Evolutionary conservation across 2,329 filamentous ascomycete species (phyloP).

Genomic region (Sphaerulina vaccinii): DNA sequence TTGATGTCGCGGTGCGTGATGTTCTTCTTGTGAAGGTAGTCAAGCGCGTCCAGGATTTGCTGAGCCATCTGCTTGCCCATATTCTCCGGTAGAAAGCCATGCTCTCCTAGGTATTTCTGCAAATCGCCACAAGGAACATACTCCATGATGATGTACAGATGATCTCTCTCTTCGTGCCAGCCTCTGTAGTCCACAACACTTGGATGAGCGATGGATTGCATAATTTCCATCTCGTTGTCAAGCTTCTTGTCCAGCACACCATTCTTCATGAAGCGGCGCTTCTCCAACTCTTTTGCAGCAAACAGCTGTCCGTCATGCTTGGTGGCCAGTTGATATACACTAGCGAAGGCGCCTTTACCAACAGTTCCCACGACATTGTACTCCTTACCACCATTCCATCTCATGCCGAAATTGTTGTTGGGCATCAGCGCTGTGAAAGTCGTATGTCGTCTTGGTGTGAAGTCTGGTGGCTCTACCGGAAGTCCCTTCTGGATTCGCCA

Average conservation of each 20-base stretch:
- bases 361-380: slow-evolving; percentile 83
- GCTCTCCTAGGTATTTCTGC: slow-evolving; percentile 65
- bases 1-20: slow-evolving; percentile 99
- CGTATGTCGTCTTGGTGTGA: slow-evolving; percentile 12
- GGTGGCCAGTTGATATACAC: slow-evolving; percentile 84
- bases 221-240: slow-evolving; percentile 96
- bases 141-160: slow-evolving; percentile 97
- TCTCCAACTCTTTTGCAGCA: slow-evolving; percentile 93
- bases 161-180: slow-evolving; percentile 75
- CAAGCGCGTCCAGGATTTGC: slow-evolving; percentile 77
- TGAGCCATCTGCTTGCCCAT: slow-evolving; percentile 69
- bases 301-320: slow-evolving; percentile 80
- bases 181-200: slow-evolving; percentile 93
- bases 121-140: slow-evolving; percentile 81
- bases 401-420: slow-evolving; percentile 61
- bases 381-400: slow-evolving; percentile 74
- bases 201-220: slow-evolving; percentile 77
- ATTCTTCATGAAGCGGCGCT: slow-evolving; percentile 89
- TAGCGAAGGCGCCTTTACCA: slow-evolving; percentile 92
- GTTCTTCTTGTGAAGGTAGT: slow-evolving; percentile 80
- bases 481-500: slow-evolving; percentile 14
- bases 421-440: slow-evolving; percentile 30
- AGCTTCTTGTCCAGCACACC: slow-evolving; percentile 86
- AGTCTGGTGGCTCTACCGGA: slow-evolving; percentile 8
- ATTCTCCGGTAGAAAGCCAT: slow-evolving; percentile 64